A percentile compares a stretch with the other conserved stretches of the same genome.
Conservation (phyloP, 208 protist genomes). For the Strigomonas galati region DNA sequence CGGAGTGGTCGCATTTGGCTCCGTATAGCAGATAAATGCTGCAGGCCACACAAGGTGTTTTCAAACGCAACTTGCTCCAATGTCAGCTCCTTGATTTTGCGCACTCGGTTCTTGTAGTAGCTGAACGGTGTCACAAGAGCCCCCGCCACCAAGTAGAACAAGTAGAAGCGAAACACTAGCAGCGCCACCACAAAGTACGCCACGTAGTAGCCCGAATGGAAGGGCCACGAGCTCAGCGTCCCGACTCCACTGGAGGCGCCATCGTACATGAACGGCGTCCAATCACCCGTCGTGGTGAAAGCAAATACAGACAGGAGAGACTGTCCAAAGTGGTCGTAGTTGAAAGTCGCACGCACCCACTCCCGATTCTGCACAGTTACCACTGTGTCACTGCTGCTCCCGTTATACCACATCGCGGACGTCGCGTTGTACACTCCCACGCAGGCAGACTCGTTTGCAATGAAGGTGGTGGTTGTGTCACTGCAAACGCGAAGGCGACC, state of each 20-base stretch:
- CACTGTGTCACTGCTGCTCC: neutral
- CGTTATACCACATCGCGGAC: conserved; percentile 10
- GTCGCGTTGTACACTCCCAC: conserved; percentile 18
- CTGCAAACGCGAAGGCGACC: conserved; percentile 39
- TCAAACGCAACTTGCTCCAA: neutral
- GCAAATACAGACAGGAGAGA: conserved; percentile 58
- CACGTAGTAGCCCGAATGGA: conserved; percentile 34
- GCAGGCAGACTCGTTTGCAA: conserved; percentile 9
- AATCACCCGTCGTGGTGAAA: conserved; percentile 39
- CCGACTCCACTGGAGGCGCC: conserved; percentile 32
- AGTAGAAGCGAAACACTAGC: conserved; percentile 39
- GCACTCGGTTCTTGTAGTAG: neutral
- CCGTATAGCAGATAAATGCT: neutral
- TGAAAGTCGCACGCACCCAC: conserved; percentile 25
- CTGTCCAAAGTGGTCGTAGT: conserved; percentile 56
- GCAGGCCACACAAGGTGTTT: neutral
- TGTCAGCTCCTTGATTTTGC: neutral
- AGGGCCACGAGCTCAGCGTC: conserved; percentile 12
- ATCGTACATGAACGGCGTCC: conserved; percentile 47
- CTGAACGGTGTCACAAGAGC: conserved; percentile 16
- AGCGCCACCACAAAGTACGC: conserved; percentile 30
- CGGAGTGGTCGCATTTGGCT: neutral
- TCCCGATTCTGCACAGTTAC: conserved; percentile 8
- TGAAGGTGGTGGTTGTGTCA: conserved; percentile 18
- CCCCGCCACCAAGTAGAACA: conserved; percentile 24